Evolutionary conservation across 192 early-diverging fungal genomes (phyloP).

Genomic region (Obelidium mucronatum): DNA sequence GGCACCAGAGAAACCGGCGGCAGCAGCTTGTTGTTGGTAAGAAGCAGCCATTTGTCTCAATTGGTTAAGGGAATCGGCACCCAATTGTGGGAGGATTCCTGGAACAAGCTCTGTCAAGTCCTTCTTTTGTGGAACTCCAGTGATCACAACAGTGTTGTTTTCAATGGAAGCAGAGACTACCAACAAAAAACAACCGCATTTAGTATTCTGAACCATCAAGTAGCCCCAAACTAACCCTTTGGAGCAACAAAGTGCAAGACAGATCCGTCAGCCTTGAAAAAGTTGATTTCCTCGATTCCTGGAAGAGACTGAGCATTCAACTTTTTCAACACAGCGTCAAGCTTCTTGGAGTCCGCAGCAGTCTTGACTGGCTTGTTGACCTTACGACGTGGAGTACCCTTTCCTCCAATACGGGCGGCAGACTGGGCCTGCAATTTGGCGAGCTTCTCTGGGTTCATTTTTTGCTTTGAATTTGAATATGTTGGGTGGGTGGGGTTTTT

Average conservation of each 20-base stretch:
- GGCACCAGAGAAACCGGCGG: constrained; percentile 42
- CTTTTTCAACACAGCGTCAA: constrained; percentile 89
- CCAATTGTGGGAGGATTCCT: constrained; percentile 84
- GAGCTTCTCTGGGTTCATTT: constrained; percentile 84
- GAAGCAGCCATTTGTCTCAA: constrained; percentile 88
- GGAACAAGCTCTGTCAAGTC: constrained; percentile 83
- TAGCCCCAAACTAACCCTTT: constrained; percentile 67
- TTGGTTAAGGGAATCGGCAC: constrained; percentile 87
- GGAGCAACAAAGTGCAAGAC: constrained; percentile 91
- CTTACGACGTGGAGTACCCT: constrained; percentile 94
- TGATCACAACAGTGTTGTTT: constrained; percentile 96
- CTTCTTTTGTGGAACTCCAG: constrained; percentile 83
- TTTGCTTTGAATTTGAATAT: not conserved
- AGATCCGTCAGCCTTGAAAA: constrained; percentile 94
- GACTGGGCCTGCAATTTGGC: constrained; percentile 83
- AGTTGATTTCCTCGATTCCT: constrained; percentile 97
- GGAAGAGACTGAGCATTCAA: constrained; percentile 85
- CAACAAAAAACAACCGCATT: not conserved
- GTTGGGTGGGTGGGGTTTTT: not conserved
- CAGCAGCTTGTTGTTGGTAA: constrained; percentile 73
- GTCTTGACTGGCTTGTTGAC: constrained; percentile 84
- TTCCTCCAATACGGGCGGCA: constrained; percentile 79
- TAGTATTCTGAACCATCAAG: not conserved
- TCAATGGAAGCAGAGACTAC: constrained; percentile 79
- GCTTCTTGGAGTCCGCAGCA: constrained; percentile 92